These are phyloP conservation scores for Artemisia princeps DNA, from an alignment of 140 eudicot species.

Conservation along the genomic window DNA sequence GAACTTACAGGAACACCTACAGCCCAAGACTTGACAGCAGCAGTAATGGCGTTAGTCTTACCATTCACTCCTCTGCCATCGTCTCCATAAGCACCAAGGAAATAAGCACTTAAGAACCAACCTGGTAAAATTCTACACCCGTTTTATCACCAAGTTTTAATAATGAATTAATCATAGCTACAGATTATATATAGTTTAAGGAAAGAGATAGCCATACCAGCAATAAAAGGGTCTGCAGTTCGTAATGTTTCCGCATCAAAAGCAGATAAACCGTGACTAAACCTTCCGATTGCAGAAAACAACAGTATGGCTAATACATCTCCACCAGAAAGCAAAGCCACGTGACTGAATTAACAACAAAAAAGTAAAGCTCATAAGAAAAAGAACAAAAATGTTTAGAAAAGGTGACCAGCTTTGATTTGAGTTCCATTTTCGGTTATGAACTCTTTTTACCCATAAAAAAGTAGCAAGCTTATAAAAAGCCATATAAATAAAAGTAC, in stretches of 20 bases:
- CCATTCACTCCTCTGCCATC: conserved; percentile 81
- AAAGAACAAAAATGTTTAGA: too few species aligned
- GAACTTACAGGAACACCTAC: conserved; percentile 72
- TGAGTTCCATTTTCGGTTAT: too few species aligned
- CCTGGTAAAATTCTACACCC: conserved; percentile 40
- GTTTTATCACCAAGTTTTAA: conserved; percentile 7
- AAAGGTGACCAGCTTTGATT: too few species aligned
- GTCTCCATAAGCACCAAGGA: conserved; percentile 81
- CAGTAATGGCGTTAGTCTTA: conserved; percentile 48
- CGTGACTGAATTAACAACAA: conserved; percentile 39
- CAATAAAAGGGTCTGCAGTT: conserved; percentile 92
- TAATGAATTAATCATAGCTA: neutral
- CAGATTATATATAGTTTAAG: neutral
- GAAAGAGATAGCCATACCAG: conserved; percentile 43
- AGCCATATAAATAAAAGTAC: too few species aligned
- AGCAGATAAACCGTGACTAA: conserved; percentile 84
- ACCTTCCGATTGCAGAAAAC: conserved; percentile 82
- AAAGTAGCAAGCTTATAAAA: too few species aligned
- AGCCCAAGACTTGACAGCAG: conserved; percentile 79
- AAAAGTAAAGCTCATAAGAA: neutral
- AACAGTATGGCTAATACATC: conserved; percentile 74
- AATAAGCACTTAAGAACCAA: conserved; percentile 84
- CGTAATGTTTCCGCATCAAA: conserved; percentile 62
- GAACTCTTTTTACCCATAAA: too few species aligned
- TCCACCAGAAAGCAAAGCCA: conserved; percentile 74